Conservation (phyloP, 257 asterid species). For the Datura wrightii region DNA sequence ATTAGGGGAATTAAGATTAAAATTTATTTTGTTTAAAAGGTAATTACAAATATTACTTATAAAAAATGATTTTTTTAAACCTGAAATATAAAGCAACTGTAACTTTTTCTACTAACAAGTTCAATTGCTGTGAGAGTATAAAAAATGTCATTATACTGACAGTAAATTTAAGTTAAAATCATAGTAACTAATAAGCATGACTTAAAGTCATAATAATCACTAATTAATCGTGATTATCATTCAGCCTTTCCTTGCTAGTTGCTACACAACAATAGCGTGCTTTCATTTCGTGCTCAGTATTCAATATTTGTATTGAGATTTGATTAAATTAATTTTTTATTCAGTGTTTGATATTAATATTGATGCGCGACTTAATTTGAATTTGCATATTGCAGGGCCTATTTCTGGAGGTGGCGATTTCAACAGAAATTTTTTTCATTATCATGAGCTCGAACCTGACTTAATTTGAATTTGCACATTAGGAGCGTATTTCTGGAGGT, state of each 20-base stretch:
- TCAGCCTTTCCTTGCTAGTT: constrained; percentile 14
- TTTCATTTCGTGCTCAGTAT: background rate
- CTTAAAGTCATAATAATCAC: constrained; percentile 14
- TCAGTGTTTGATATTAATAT: background rate
- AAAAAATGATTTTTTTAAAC: background rate
- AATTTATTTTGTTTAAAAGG: background rate
- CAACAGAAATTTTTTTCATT: too few relatives aligned
- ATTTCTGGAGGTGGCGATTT: too few relatives aligned
- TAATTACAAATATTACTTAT: background rate
- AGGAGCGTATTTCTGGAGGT: too few relatives aligned
- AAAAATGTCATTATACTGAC: background rate
- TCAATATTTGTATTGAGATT: background rate
- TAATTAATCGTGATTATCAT: constrained; percentile 13
- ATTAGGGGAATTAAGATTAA: background rate
- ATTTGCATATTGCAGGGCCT: background rate
- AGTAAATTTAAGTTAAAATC: background rate
- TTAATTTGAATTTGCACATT: too few relatives aligned
- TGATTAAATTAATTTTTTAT: background rate
- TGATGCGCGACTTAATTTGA: background rate
- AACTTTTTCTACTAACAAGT: background rate
- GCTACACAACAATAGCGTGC: background rate
- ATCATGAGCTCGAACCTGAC: too few relatives aligned
- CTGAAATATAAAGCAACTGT: background rate
- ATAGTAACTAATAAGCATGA: background rate
- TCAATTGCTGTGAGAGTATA: background rate